Evolutionary conservation across 1,284 basidiomycete species (phyloP).

Genomic region (Wallemia hederae): DNA sequence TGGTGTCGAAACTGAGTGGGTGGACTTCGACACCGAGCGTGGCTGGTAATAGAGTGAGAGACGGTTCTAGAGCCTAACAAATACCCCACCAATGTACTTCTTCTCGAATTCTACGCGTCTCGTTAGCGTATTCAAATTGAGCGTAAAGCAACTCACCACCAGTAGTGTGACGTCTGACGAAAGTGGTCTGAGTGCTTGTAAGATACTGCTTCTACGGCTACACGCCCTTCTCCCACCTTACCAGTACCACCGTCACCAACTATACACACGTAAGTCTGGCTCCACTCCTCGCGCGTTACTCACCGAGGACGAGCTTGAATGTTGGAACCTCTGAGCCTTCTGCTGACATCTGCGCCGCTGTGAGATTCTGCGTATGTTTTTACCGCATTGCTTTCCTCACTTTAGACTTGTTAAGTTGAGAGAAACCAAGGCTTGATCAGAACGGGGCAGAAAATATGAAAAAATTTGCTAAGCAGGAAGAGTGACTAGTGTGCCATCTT

Average conservation of each 20-base stretch:
- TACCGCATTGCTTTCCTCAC: not conserved
- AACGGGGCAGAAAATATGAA: not conserved
- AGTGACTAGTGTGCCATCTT: too few species aligned
- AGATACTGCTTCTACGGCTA: not conserved
- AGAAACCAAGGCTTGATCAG: too few species aligned
- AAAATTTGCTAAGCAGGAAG: not conserved
- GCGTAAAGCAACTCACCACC: not conserved
- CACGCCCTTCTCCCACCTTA: constrained; percentile 14
- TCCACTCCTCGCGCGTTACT: constrained; percentile 14
- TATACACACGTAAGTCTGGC: constrained; percentile 3
- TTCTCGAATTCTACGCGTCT: constrained; percentile 70
- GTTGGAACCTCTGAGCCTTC: constrained; percentile 31
- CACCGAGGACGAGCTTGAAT: constrained; percentile 96
- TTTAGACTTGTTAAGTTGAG: not conserved
- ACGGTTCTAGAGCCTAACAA: not conserved
- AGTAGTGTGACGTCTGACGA: constrained; percentile 44
- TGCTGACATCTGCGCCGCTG: not conserved
- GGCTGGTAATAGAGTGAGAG: constrained; percentile 24
- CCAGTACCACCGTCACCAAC: constrained; percentile 97
- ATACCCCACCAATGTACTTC: constrained; percentile 75
- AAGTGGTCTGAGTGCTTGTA: constrained; percentile 36
- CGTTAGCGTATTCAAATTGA: not conserved
- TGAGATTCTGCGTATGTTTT: not conserved
- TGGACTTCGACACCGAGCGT: constrained; percentile 99
- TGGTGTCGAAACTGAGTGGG: constrained; percentile 84